Evolutionary conservation across 306 rosid genomes (phyloP).

Genomic region (Notholithocarpus densiflorus): DNA sequence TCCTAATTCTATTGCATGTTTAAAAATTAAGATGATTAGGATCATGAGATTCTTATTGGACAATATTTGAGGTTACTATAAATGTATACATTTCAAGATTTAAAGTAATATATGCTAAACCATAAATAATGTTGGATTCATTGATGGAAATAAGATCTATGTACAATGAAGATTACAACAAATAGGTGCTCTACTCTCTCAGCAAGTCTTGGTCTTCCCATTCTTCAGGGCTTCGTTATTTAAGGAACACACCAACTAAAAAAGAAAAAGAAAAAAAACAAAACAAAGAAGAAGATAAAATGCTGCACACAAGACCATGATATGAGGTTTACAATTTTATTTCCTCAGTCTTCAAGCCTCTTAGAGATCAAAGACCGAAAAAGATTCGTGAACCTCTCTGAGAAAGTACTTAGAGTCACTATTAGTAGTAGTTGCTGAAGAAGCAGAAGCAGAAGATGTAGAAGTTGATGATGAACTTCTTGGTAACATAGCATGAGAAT

Average conservation of each 20-base stretch:
- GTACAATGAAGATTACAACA: background rate
- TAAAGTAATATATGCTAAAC: background rate
- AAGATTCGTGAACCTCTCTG: constrained; percentile 23
- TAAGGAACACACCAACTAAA: background rate
- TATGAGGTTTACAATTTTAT: background rate
- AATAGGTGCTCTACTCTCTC: background rate
- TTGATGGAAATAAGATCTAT: background rate
- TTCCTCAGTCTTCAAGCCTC: background rate
- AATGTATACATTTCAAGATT: no score
- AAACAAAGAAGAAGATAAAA: background rate
- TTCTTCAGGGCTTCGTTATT: background rate
- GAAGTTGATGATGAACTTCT: constrained; percentile 8
- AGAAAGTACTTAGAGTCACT: constrained; percentile 26
- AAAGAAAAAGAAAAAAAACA: background rate
- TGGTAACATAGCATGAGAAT: constrained; percentile 4
- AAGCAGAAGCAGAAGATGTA: constrained; percentile 3
- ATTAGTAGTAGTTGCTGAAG: constrained; percentile 3
- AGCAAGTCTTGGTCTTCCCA: background rate
- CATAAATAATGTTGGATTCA: background rate
- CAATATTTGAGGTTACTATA: no score
- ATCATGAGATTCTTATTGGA: no score
- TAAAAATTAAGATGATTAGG: no score
- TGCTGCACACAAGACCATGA: background rate
- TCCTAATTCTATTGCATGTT: no score
- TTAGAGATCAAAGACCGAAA: constrained; percentile 25